phyloP scores from a whole-genome alignment of 208 protist species.

The Trypanosoma boissoni region DNA sequence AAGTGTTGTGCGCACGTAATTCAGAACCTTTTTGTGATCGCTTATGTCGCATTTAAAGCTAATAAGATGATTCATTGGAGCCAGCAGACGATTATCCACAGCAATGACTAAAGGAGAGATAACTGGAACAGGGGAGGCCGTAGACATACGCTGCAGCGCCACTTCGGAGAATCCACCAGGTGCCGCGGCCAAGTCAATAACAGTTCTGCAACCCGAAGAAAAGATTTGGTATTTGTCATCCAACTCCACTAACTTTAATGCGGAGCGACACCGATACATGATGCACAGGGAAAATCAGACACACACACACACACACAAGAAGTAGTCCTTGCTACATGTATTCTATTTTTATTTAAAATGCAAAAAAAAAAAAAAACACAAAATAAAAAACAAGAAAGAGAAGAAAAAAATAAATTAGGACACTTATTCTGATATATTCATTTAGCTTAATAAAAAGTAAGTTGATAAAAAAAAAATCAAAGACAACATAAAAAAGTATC shows the following conservation, averaged over 20 bases:
- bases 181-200: slow-evolving; percentile 70
- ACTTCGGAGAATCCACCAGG: slow-evolving; percentile 74
- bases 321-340: slow-evolving; percentile 16
- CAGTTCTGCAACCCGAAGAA: slow-evolving; percentile 24
- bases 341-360: neutral
- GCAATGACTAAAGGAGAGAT: slow-evolving; percentile 47
- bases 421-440: too few species aligned
- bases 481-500: too few species aligned
- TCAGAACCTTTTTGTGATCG: slow-evolving; percentile 31
- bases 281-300: neutral
- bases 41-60: slow-evolving; percentile 46
- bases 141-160: slow-evolving; percentile 48
- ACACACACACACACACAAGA: too few species aligned
- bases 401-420: too few species aligned
- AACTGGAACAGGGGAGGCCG: neutral
- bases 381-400: neutral
- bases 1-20: slow-evolving; percentile 6
- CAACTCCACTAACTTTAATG: slow-evolving; percentile 61
- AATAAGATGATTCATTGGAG: slow-evolving; percentile 34
- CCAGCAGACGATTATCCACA: slow-evolving; percentile 52
- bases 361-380: slow-evolving; percentile 14
- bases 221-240: slow-evolving; percentile 49
- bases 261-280: slow-evolving; percentile 59
- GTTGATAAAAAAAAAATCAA: slow-evolving; percentile 1
- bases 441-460: neutral